These are phyloP conservation scores for Glycine tomentella DNA, from an alignment of 306 rosid species.

Conservation along the genomic window DNA sequence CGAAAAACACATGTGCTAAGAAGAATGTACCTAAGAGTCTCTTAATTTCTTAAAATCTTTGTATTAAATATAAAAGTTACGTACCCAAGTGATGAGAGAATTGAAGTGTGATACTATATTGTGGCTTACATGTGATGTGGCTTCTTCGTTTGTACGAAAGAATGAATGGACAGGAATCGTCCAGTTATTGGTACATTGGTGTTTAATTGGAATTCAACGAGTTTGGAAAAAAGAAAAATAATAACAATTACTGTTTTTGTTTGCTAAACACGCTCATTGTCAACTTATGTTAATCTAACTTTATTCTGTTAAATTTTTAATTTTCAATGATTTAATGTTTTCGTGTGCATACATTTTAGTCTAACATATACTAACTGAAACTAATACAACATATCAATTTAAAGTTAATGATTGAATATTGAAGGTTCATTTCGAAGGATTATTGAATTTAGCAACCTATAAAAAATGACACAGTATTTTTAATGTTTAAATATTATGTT, in stretches of 20 bases:
- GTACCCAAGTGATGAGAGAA: conserved; percentile 31
- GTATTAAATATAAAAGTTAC: conserved; percentile 36
- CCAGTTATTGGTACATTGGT: background rate
- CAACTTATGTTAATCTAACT: background rate
- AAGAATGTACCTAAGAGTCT: background rate
- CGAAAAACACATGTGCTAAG: conserved; percentile 33
- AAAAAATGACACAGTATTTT: no score
- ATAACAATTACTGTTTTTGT: background rate
- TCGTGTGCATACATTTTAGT: no score
- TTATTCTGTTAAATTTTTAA: background rate
- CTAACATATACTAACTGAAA: no score
- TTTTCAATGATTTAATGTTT: no score
- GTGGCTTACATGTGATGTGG: conserved; percentile 17
- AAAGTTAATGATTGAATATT: no score
- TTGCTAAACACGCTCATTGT: background rate
- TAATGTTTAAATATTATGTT: no score
- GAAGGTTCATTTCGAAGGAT: no score
- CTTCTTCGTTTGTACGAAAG: conserved; percentile 28
- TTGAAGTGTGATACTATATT: conserved; percentile 37
- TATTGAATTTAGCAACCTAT: no score
- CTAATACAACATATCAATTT: no score
- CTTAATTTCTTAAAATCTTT: background rate
- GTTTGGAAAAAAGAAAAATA: background rate
- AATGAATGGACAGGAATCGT: conserved; percentile 40
- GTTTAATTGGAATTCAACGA: background rate